Percentiles rank a stretch among this genome's conserved stretches.
phyloP scores from a whole-genome alignment of 441 rosid genomes.

The Omphalea diandra region DNA sequence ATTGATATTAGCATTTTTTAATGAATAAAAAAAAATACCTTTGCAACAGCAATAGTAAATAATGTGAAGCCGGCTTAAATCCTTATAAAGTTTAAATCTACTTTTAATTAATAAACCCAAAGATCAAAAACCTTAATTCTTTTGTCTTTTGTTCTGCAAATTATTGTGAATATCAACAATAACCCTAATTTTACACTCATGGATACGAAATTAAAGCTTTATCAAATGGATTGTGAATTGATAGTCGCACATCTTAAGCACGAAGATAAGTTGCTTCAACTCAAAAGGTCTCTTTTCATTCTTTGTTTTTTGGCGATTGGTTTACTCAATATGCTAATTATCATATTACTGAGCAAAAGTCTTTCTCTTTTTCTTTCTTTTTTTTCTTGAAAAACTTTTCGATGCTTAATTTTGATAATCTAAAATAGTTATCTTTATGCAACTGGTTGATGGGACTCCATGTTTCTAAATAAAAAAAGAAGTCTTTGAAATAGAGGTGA shows the following conservation, averaged over 20 bases:
- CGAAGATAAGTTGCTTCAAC: conserved; percentile 41
- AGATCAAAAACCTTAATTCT: not conserved
- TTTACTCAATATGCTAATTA: not conserved
- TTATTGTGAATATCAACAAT: not conserved
- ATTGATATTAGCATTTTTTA: no score
- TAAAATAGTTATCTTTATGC: conserved; percentile 21
- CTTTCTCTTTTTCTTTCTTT: no score
- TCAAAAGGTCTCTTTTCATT: conserved; percentile 53
- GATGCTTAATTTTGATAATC: no score
- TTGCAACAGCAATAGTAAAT: no score
- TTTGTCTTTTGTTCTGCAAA: no score
- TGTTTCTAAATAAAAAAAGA: conserved; percentile 33
- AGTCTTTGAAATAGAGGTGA: conserved; percentile 44
- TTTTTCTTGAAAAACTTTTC: no score
- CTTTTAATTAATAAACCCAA: no score
- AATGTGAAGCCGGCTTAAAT: no score
- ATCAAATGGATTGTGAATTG: conserved; percentile 34
- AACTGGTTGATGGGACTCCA: conserved; percentile 78
- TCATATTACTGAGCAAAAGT: no score
- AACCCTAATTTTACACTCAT: conserved; percentile 5
- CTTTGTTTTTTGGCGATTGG: not conserved
- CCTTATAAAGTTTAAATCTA: no score
- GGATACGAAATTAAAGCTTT: conserved; percentile 23
- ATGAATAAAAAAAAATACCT: no score
- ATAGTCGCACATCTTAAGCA: conserved; percentile 46